Base-by-base conservation (phyloP, 116 monocot genomes). In the Phalaenopsis hybrid region DNA sequence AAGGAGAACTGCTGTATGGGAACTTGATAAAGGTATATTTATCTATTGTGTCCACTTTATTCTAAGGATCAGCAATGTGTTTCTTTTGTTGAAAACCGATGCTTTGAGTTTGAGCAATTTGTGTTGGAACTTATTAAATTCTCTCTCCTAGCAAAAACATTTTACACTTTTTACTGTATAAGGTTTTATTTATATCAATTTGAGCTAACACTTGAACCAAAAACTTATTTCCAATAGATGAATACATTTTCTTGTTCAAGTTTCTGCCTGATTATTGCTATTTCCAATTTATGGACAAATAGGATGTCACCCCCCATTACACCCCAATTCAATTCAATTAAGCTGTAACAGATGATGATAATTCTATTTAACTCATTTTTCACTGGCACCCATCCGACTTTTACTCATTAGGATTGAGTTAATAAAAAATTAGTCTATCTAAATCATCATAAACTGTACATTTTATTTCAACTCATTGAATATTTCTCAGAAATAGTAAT, bases 1-100 rank as follows among this genome's bases (percentile, higher is more conserved):
- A 81, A 91, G 89, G 73, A 93, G 90, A 81, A 99, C 95, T 61
- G 98, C 95, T 58, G 93, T 99, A 78, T 99, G 98, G 98, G 98
- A 99, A 83, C 65, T 99, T 52, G 98, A 99, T 87, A 95, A 99
- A 93, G 98, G 98, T 98, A 81, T 79, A 61, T 12, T n/a, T 57
- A 31, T 77, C 33, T 57, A 49, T 18, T 59, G 11, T 79, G 43
- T 78, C 33, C 31, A 8, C 76, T 41, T 41, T 41, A 41, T 41
- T 41, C 41, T 41, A 41, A 41, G 41, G 41, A 41, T 41, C 3
- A 41, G 17, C 16, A 18, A 17, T 61, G n/a, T 61, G 61, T 18
- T 61, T 0, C 61, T 61, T 61, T 61, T 61, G 31, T 69, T 69
- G 23, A 31, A 6, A 23, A 9, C 6, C 31, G 12, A 28, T 69